Conservation (phyloP, 306 rosid genomes). For the Neltuma alba region DNA sequence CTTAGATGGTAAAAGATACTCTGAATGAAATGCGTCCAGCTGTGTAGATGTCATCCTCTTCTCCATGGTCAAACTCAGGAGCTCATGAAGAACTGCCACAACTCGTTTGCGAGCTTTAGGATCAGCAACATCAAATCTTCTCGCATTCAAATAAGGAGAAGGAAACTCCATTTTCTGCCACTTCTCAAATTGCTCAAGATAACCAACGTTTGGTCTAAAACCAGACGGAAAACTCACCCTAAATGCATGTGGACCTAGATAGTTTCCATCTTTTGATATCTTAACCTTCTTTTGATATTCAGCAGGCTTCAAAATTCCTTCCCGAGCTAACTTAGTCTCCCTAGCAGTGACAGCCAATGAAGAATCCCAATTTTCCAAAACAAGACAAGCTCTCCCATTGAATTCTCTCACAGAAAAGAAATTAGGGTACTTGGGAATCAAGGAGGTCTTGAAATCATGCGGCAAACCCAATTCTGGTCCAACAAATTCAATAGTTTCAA, state of each 20-base stretch:
- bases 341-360: constrained; percentile 63
- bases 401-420: constrained; percentile 57
- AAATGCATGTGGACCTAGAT: constrained; percentile 1
- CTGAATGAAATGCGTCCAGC: constrained; percentile 71
- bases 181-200: constrained; percentile 55
- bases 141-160: constrained; percentile 82
- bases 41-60: constrained; percentile 84
- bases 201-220: constrained; percentile 18
- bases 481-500: constrained; percentile 59
- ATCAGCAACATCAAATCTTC: constrained; percentile 69
- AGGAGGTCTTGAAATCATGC: constrained; percentile 45
- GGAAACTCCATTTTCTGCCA: constrained; percentile 92
- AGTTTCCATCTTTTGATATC: constrained; percentile 23
- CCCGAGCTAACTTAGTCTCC: constrained; percentile 47
- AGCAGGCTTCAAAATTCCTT: constrained; percentile 10
- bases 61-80: constrained; percentile 79
- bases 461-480: constrained; percentile 70
- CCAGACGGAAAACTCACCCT: constrained; percentile 10
- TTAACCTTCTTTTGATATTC: constrained; percentile 2
- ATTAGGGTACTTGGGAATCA: constrained; percentile 64
- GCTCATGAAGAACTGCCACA: constrained; percentile 84
- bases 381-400: constrained; percentile 51
- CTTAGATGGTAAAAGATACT: constrained; percentile 76
- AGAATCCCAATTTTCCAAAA: constrained; percentile 85
- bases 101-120: constrained; percentile 74